Conservation (phyloP, 2,329 filamentous ascomycete species). For the Plenodomus lindquistii region DNA sequence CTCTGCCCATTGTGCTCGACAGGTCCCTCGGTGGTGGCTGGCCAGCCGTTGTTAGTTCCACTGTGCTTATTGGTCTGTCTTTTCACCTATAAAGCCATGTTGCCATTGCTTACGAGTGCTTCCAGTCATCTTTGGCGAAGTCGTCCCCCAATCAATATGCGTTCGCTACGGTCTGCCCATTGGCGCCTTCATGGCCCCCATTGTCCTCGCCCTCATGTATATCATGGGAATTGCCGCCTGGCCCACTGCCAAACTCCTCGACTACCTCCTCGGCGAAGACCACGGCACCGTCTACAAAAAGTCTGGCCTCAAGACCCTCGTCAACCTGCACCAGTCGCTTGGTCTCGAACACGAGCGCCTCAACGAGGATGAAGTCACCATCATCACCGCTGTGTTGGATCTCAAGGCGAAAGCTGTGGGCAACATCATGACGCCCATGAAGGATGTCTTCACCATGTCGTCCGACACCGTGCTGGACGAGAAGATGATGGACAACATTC, state of each 20-base stretch:
- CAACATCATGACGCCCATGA: slow-evolving; percentile 98
- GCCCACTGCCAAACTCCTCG: slow-evolving; percentile 93
- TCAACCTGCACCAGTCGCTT: slow-evolving; percentile 90
- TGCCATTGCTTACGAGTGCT: slow-evolving; percentile 1
- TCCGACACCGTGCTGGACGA: slow-evolving; percentile 92
- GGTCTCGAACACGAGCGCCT: slow-evolving; percentile 83
- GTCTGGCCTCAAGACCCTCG: slow-evolving; percentile 92
- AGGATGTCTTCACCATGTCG: slow-evolving; percentile 96
- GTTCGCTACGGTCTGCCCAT: slow-evolving; percentile 95
- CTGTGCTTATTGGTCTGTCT: slow-evolving; percentile 81
- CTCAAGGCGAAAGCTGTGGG: slow-evolving; percentile 95
- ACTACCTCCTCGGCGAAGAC: slow-evolving; percentile 89
- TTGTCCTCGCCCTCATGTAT: slow-evolving; percentile 89
- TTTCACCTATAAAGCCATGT: not conserved
- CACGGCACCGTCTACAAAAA: slow-evolving; percentile 98
- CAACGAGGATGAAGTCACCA: slow-evolving; percentile 97
- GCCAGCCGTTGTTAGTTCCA: slow-evolving; percentile 91
- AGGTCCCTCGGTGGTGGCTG: slow-evolving; percentile 91
- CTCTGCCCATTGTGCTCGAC: slow-evolving; percentile 86
- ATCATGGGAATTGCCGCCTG: slow-evolving; percentile 86
- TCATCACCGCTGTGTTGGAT: slow-evolving; percentile 95
- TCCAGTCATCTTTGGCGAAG: slow-evolving; percentile 94
- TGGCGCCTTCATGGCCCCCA: slow-evolving; percentile 88
- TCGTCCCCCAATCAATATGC: slow-evolving; percentile 93
- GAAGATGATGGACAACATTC: slow-evolving; percentile 88